Conservation (phyloP, 352 stramenopile genomes). For the Phytopythium vexans region DNA sequence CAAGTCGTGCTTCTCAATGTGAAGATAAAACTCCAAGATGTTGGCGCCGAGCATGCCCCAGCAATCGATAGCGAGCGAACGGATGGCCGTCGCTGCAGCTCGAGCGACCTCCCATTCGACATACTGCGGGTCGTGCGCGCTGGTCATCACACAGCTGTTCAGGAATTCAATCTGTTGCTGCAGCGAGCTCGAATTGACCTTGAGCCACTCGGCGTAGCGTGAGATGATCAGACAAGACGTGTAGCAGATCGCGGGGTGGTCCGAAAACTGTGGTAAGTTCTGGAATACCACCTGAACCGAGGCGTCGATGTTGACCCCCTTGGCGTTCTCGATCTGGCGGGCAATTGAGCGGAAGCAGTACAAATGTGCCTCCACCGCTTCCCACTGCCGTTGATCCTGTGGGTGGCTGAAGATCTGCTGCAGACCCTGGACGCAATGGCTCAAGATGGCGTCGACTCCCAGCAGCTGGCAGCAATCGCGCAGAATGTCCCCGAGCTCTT, state of each 20-base stretch:
- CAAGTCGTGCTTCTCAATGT: constrained; percentile 63
- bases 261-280: constrained; percentile 66
- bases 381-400: constrained; percentile 46
- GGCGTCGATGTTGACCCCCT: constrained; percentile 19
- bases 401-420: constrained; percentile 63
- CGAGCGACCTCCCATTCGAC: constrained; percentile 74
- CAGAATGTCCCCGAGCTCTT: constrained; percentile 76
- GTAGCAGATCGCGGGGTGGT: constrained; percentile 81
- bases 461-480: constrained; percentile 74
- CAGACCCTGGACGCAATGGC: constrained; percentile 75
- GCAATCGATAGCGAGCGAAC: constrained; percentile 74
- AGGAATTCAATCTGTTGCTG: constrained; percentile 63
- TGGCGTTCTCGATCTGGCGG: constrained; percentile 62
- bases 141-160: constrained; percentile 64
- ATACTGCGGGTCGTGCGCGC: constrained; percentile 38
- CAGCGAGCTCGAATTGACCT: constrained; percentile 41
- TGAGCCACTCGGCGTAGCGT: constrained; percentile 77
- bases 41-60: constrained; percentile 65
- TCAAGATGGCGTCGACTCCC: constrained; percentile 64
- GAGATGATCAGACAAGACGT: constrained; percentile 83
- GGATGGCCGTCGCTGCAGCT: constrained; percentile 66
- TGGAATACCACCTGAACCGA: constrained; percentile 76
- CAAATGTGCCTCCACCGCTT: constrained; percentile 77
- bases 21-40: constrained; percentile 73
- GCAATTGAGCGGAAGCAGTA: constrained; percentile 85